phyloP scores from a whole-genome alignment of 805 yeast genomes.

The Ogataea glucozyma region DNA sequence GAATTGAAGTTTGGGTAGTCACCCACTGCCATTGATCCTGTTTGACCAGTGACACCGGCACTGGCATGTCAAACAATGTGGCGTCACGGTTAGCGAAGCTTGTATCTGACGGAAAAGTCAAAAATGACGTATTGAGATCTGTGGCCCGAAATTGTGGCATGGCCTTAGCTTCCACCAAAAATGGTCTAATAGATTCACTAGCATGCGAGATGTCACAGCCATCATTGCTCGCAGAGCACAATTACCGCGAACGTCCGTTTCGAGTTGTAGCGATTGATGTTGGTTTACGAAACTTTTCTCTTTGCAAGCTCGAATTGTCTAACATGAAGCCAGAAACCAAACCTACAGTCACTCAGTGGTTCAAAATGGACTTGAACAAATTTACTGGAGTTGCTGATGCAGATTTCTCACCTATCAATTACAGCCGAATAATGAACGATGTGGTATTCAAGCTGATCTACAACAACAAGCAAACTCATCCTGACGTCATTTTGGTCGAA shows the following conservation, averaged over 20 bases:
- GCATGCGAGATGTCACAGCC: constrained; percentile 7
- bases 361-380: constrained; percentile 34
- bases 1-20: too few species aligned
- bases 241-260: constrained; percentile 16
- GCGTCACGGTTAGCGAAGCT: too few species aligned
- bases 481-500: constrained; percentile 52
- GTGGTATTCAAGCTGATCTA: constrained; percentile 24
- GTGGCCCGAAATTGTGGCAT: constrained; percentile 25
- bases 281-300: constrained; percentile 38
- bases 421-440: constrained; percentile 25
- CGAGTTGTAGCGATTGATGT: constrained; percentile 34
- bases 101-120: constrained; percentile 9
- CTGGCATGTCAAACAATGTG: too few species aligned
- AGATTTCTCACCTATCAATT: constrained; percentile 32
- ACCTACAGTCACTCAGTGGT: constrained; percentile 33
- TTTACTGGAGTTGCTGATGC: constrained; percentile 16
- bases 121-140: constrained; percentile 10
- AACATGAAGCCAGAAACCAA: neutral
- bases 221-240: constrained; percentile 6
- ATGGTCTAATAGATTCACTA: constrained; percentile 11
- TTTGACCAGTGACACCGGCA: too few species aligned
- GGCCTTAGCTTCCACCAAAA: constrained; percentile 16
- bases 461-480: constrained; percentile 14
- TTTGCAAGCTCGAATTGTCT: constrained; percentile 24
- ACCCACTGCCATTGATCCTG: too few species aligned